Evolutionary conservation across 257 asterid species (phyloP).

Genomic region (Voacanga thouarsii): DNA sequence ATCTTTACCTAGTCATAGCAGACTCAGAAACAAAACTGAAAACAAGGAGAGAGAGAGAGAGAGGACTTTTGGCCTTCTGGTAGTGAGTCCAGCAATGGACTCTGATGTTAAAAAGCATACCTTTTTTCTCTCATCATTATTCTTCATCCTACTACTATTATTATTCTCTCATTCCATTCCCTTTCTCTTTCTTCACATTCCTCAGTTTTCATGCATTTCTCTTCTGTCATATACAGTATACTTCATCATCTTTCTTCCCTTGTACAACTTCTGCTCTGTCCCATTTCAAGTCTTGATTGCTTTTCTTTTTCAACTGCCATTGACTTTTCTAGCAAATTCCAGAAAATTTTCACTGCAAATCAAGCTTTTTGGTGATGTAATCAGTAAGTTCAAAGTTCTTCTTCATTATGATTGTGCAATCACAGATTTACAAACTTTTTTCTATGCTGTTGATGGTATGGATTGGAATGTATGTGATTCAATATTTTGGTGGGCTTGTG

Average conservation of each 20-base stretch:
- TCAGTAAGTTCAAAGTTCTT: slow-evolving; percentile 1
- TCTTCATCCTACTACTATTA: slow-evolving; percentile 16
- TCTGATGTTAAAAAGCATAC: slow-evolving; percentile 51
- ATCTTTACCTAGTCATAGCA: not conserved
- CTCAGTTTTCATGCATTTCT: slow-evolving; percentile 26
- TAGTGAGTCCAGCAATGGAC: slow-evolving; percentile 55
- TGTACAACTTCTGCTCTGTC: not conserved
- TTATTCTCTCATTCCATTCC: slow-evolving; percentile 16
- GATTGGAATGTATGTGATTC: not conserved
- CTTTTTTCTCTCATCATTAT: slow-evolving; percentile 44
- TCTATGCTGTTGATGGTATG: not conserved
- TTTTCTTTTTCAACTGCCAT: not conserved
- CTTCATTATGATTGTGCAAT: not conserved
- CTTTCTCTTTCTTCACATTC: slow-evolving; percentile 16
- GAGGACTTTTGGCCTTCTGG: slow-evolving; percentile 31
- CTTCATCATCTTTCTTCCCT: slow-evolving; percentile 4
- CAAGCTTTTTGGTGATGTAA: slow-evolving; percentile 6
- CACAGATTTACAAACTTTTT: not conserved
- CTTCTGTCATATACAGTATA: slow-evolving; percentile 19
- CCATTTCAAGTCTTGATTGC: not conserved
- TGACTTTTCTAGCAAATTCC: slow-evolving; percentile 3
- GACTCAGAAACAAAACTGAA: slow-evolving; percentile 1
- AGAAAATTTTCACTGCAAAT: not conserved
- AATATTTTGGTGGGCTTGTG: not conserved
- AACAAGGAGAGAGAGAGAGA: slow-evolving; percentile 6